Conservation (phyloP, 2,329 filamentous ascomycete genomes). For the Ophiostoma triangulosporum region DNA sequence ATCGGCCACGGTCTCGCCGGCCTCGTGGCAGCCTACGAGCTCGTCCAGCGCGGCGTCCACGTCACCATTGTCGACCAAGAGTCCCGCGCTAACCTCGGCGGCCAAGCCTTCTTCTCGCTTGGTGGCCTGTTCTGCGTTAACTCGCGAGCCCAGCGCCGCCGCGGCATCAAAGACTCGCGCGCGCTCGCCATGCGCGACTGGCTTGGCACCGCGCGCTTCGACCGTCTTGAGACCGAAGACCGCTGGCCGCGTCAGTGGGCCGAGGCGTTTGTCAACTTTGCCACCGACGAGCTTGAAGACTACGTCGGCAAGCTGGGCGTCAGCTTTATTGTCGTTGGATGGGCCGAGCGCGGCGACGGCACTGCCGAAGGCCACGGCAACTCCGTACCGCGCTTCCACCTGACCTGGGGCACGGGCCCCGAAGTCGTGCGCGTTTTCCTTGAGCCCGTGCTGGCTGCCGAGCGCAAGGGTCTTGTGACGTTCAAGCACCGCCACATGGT, state of each 20-base stretch:
- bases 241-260: slow-evolving; percentile 47
- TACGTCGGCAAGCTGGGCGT: slow-evolving; percentile 42
- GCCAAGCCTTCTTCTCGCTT: slow-evolving; percentile 51
- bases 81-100: slow-evolving; percentile 40
- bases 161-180: slow-evolving; percentile 44
- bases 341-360: slow-evolving; percentile 48
- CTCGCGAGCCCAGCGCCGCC: slow-evolving; percentile 40
- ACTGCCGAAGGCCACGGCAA: slow-evolving; percentile 45
- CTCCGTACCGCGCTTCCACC: slow-evolving; percentile 48
- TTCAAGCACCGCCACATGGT: slow-evolving; percentile 45
- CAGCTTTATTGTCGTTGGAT: slow-evolving; percentile 40
- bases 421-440: slow-evolving; percentile 44
- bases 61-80: slow-evolving; percentile 45
- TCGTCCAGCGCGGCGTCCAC: slow-evolving; percentile 35
- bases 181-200: slow-evolving; percentile 46
- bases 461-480: slow-evolving; percentile 36
- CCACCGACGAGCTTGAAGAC: slow-evolving; percentile 41
- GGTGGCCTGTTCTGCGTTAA: slow-evolving; percentile 48
- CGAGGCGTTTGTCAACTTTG: slow-evolving; percentile 50
- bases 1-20: slow-evolving; percentile 44
- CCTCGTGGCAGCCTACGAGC: slow-evolving; percentile 46
- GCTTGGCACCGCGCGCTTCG: slow-evolving; percentile 43
- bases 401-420: slow-evolving; percentile 48
- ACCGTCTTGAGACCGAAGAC: slow-evolving; percentile 38
- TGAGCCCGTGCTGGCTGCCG: slow-evolving; percentile 40